Evolutionary conservation across 352 stramenopile species (phyloP).

Genomic region (Aphanomyces stellatus): DNA sequence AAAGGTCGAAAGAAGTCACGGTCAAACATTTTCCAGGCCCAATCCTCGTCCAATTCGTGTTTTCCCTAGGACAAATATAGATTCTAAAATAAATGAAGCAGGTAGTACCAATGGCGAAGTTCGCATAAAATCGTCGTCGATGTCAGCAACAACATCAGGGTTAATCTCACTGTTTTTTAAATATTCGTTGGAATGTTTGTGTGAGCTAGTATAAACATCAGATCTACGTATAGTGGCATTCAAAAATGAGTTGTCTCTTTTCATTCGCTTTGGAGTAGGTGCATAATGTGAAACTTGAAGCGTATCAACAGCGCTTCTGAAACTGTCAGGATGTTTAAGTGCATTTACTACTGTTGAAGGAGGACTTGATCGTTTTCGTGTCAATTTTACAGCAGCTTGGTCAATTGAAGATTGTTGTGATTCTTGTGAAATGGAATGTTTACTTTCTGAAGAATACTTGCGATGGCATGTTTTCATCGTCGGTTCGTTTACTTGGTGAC

Average conservation of each 20-base stretch:
- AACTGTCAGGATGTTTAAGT: not conserved
- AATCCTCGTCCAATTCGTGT: slow-evolving; percentile 1
- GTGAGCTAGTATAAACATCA: not conserved
- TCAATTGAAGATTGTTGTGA: not conserved
- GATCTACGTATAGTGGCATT: too few relatives aligned
- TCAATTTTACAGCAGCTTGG: not conserved
- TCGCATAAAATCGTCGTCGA: not conserved
- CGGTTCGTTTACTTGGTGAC: not conserved
- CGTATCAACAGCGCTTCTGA: too few relatives aligned
- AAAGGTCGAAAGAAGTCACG: not conserved
- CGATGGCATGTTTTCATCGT: not conserved
- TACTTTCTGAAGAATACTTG: not conserved
- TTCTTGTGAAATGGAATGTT: too few relatives aligned
- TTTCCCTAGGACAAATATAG: not conserved
- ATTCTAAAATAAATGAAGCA: not conserved
- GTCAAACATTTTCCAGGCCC: slow-evolving; percentile 12
- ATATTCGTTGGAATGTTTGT: not conserved
- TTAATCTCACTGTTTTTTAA: not conserved
- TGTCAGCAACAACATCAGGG: not conserved
- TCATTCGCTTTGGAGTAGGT: too few relatives aligned
- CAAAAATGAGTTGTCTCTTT: too few relatives aligned
- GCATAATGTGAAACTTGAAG: too few relatives aligned
- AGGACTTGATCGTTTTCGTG: not conserved
- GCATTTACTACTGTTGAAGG: too few relatives aligned
- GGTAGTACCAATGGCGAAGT: not conserved